Conservation (phyloP, 148 eudicot genomes). For the Camellia lanceoleosa region DNA sequence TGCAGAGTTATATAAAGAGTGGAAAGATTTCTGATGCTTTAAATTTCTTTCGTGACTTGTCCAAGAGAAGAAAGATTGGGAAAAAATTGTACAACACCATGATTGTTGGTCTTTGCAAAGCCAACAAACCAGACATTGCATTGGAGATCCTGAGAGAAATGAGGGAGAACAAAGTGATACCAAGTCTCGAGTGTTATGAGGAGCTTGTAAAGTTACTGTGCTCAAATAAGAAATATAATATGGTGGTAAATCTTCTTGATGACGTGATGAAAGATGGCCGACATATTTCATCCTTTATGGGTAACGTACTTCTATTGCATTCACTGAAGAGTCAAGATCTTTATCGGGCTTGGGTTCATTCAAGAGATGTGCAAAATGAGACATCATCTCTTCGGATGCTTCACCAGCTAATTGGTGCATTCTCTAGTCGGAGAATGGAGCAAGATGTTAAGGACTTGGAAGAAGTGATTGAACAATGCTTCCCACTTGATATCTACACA, state of each 20-base stretch:
- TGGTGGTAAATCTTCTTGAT: constrained; percentile 42
- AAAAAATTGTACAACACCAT: constrained; percentile 43
- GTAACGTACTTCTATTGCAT: constrained; percentile 56
- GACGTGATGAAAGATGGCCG: constrained; percentile 53
- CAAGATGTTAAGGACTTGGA: constrained; percentile 43
- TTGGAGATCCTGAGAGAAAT: constrained; percentile 32
- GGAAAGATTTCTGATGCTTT: constrained; percentile 58
- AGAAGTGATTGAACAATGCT: constrained; percentile 46
- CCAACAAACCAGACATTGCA: constrained; percentile 43
- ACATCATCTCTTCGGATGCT: constrained; percentile 37
- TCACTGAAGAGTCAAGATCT: constrained; percentile 41
- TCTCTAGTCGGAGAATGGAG: constrained; percentile 35
- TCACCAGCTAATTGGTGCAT: constrained; percentile 47
- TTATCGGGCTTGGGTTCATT: constrained; percentile 49
- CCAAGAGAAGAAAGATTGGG: constrained; percentile 33
- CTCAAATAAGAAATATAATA: constrained; percentile 29
- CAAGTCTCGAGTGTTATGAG: constrained; percentile 61
- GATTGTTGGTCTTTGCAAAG: constrained; percentile 75
- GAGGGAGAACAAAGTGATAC: constrained; percentile 28
- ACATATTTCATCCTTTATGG: constrained; percentile 59
- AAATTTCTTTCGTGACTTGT: constrained; percentile 38
- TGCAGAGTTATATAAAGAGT: constrained; percentile 51
- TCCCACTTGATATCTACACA: constrained; percentile 54
- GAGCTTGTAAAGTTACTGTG: constrained; percentile 54
- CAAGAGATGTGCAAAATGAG: constrained; percentile 36